These are phyloP conservation scores for Ganoderma multipileum DNA, from an alignment of 1,284 basidiomycete genomes.

Conservation along the genomic window DNA sequence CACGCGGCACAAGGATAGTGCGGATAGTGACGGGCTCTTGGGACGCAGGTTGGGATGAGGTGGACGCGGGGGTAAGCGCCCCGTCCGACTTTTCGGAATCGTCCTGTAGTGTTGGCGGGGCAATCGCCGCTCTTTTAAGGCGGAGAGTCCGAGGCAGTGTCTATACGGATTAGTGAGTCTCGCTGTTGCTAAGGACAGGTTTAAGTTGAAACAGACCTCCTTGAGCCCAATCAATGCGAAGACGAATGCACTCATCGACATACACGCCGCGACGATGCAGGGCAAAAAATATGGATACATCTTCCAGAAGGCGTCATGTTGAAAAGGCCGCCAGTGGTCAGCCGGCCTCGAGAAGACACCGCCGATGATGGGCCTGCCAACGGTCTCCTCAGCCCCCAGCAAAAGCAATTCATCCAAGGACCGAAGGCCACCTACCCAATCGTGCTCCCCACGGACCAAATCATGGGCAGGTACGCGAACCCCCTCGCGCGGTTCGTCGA, in stretches of 20 bases:
- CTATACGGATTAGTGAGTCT: neutral
- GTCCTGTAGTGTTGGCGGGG: neutral
- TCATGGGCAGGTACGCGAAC: slow-evolving; percentile 70
- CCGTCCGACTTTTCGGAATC: neutral
- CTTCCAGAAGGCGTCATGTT: slow-evolving; percentile 62
- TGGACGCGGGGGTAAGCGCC: neutral
- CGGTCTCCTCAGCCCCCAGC: neutral
- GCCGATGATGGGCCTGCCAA: slow-evolving; percentile 66
- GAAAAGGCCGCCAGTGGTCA: slow-evolving; percentile 69
- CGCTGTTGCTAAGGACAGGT: too few relatives aligned
- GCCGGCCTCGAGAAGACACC: slow-evolving; percentile 69
- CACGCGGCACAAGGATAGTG: slow-evolving; percentile 44
- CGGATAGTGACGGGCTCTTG: slow-evolving; percentile 13
- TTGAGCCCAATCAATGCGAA: slow-evolving; percentile 59
- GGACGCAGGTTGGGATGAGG: neutral
- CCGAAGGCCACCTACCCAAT: slow-evolving; percentile 45
- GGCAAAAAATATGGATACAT: slow-evolving; percentile 76
- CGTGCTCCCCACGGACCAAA: slow-evolving; percentile 51
- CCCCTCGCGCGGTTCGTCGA: slow-evolving; percentile 67
- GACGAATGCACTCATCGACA: slow-evolving; percentile 56
- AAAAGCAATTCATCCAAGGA: too few relatives aligned
- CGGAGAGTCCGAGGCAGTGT: neutral
- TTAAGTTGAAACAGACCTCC: slow-evolving; percentile 57
- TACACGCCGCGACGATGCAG: slow-evolving; percentile 63
- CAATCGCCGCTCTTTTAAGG: too few relatives aligned